Conservation (phyloP, 192 early-diverging fungal species). For the Linnemannia hyalina region DNA sequence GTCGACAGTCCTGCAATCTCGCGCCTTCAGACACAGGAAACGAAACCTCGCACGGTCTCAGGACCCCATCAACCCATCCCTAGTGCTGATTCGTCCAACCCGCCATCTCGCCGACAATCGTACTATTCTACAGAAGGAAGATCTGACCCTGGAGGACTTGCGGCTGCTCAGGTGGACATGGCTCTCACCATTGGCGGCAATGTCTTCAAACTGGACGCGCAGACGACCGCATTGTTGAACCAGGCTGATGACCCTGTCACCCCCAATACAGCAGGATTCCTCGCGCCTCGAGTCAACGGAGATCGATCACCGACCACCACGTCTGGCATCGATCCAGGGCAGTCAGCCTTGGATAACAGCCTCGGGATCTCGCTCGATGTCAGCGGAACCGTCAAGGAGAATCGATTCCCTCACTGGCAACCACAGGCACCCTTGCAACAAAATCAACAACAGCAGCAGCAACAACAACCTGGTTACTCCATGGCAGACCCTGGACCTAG, state of each 20-base stretch:
- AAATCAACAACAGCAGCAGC: slow-evolving; percentile 7
- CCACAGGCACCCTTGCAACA: slow-evolving; percentile 35
- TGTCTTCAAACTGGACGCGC: slow-evolving; percentile 41
- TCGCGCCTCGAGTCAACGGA: not conserved
- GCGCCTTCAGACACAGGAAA: slow-evolving; percentile 37
- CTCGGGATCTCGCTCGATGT: slow-evolving; percentile 53
- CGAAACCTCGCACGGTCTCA: slow-evolving; percentile 40
- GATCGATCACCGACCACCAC: slow-evolving; percentile 3
- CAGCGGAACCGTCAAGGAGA: slow-evolving; percentile 45
- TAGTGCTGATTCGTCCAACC: not conserved
- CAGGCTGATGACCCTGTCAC: slow-evolving; percentile 14
- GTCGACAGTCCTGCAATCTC: slow-evolving; percentile 25
- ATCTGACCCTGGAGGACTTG: slow-evolving; percentile 2
- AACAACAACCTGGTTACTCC: slow-evolving; percentile 6
- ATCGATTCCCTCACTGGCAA: slow-evolving; percentile 50
- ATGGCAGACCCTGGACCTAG: not conserved
- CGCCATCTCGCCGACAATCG: slow-evolving; percentile 27
- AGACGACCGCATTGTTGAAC: slow-evolving; percentile 24
- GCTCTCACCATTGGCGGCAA: slow-evolving; percentile 35
- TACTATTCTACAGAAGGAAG: not conserved
- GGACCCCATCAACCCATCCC: slow-evolving; percentile 40
- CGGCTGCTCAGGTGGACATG: slow-evolving; percentile 21
- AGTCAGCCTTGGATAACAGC: slow-evolving; percentile 15
- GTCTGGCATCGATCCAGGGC: not conserved
- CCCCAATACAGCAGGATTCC: not conserved